Conservation (phyloP, 768 basidiomycete genomes). For the Boletus patriciae region DNA sequence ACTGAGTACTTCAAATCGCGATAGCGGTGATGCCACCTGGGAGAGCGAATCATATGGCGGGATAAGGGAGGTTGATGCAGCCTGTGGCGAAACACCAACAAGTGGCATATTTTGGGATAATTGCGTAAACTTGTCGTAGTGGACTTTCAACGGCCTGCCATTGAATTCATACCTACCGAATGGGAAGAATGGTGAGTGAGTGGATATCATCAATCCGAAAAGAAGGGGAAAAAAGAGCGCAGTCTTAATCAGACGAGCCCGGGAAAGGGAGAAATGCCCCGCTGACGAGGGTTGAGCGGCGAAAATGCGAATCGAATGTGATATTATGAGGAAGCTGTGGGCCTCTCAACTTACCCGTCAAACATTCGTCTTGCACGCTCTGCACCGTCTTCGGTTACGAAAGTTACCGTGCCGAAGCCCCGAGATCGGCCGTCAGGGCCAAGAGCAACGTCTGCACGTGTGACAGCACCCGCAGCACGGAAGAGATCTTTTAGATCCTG, state of each 20-base stretch:
- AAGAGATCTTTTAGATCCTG: conserved; percentile 98
- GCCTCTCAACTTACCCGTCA: conserved; percentile 66
- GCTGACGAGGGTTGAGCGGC: background rate
- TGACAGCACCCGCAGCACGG: conserved; percentile 83
- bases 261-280: background rate
- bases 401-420: conserved; percentile 92
- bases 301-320: background rate
- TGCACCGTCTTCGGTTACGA: conserved; percentile 80
- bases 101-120: conserved; percentile 29
- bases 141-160: conserved; percentile 84
- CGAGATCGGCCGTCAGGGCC: conserved; percentile 86
- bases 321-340: background rate
- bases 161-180: conserved; percentile 77
- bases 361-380: conserved; percentile 84
- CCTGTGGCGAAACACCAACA: conserved; percentile 25
- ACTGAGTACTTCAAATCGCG: conserved; percentile 25
- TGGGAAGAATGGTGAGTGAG: conserved; percentile 6
- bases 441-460: conserved; percentile 88
- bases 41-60: conserved; percentile 24
- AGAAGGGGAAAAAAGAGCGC: background rate
- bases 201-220: background rate
- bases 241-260: background rate
- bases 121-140: conserved; percentile 80
- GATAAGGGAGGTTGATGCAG: conserved; percentile 11
- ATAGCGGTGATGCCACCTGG: conserved; percentile 23